Base-by-base conservation (phyloP, 2,329 filamentous ascomycete genomes). In the Aaosphaeria arxii region DNA sequence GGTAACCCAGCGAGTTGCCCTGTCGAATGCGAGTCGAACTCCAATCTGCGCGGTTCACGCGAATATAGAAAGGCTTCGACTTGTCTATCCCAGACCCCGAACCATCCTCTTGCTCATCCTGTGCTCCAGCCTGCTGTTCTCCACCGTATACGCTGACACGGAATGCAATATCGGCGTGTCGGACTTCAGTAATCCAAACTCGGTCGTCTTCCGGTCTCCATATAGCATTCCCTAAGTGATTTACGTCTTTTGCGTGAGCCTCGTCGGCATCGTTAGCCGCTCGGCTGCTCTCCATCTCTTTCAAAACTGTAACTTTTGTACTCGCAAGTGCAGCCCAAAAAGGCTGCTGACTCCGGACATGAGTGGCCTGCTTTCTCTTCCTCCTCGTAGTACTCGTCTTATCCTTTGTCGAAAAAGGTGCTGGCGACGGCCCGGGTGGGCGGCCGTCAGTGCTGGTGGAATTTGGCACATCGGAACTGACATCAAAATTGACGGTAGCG, bases 281-380 rank as follows among this genome's bases (percentile, higher is more conserved):
- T 67, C 88, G 85, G 56, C 88, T 92, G 67, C 95, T 82, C 72
- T 79, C 77, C 69, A 77, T 81, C 75, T 72, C 91, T 74, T 95
- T 94, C 65, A 95, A 86, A 73, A 96, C 90, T 61, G 94, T 92
- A 67, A 96, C 91, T 78, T 96, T 96, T 65, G 91, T 96, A 74
- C 90, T 96, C 44, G 91, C 91, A 59, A 96, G 82, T 42, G 91
- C 91, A 55, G 91, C 90, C 91, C 91, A 96, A 56, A 96, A 82
- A 43, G 91, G 91, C 73, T 96, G 91, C 65, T 90, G 86, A 68
- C 90, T 89, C 70, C 91, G 82, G 57, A 95, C 90, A 71, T 94
- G 89, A 49, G 90, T 91, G 65, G 89, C 92, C 73, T 95, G 90
- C 74, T 94, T 92, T 73, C 88, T 84, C 74, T 89, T 87, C 75